A percentile compares a stretch with the other conserved stretches of the same genome.
Evolutionary conservation across 208 protist genomes (phyloP).

Genomic region (Leishmania amazonensis): DNA sequence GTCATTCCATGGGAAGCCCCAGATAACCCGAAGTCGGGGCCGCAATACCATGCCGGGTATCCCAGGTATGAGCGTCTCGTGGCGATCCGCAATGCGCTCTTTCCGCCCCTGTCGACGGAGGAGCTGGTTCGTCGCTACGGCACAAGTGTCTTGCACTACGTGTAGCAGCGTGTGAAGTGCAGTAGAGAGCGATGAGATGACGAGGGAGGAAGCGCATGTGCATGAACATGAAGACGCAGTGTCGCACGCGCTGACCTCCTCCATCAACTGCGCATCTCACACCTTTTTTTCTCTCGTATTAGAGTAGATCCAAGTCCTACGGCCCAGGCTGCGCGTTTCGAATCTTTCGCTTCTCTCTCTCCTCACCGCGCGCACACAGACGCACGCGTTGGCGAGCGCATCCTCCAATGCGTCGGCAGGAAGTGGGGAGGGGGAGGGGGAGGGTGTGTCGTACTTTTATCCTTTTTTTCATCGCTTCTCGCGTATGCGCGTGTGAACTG

Average conservation of each 20-base stretch:
- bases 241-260: background rate
- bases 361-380: background rate
- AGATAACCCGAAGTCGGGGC: slow-evolving; percentile 6
- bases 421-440: background rate
- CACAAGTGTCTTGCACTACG: slow-evolving; percentile 19
- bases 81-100: slow-evolving; percentile 57
- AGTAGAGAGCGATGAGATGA: background rate
- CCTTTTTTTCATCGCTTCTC: background rate
- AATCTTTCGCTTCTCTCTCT: background rate
- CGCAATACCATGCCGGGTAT: slow-evolving; percentile 37
- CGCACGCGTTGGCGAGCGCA: background rate
- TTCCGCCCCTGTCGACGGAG: slow-evolving; percentile 65
- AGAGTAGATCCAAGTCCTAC: background rate
- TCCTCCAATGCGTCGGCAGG: background rate
- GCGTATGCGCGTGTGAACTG: background rate
- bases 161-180: background rate
- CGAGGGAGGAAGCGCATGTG: background rate
- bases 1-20: slow-evolving; percentile 57
- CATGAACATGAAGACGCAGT: background rate
- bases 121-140: slow-evolving; percentile 85
- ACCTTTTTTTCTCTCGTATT: background rate
- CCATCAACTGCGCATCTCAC: background rate
- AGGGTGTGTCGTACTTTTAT: background rate
- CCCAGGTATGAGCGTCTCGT: slow-evolving; percentile 68
- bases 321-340: background rate